A percentile compares a stretch with the other conserved stretches of the same genome.
Conservation (phyloP, 202 grass and related monocot genomes). For the Setaria italica region DNA sequence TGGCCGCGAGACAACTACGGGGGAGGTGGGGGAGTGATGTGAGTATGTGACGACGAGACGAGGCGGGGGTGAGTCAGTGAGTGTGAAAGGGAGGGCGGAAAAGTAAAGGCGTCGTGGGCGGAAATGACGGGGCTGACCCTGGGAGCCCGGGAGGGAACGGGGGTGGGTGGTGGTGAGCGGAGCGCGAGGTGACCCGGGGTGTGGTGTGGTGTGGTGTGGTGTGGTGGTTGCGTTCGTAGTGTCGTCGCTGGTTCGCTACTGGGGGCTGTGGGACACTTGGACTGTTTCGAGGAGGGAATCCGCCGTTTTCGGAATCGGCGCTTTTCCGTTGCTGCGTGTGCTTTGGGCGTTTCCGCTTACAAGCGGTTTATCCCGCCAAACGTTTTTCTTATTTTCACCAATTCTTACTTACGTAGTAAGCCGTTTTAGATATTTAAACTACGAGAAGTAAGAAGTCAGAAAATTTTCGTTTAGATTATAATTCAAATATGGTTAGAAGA, state of each 20-base stretch:
- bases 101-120: not conserved
- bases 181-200: not conserved
- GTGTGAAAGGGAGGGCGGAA: slow-evolving; percentile 32
- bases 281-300: slow-evolving; percentile 11
- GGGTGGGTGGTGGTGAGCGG: not conserved
- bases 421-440: too few relatives aligned
- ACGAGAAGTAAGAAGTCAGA: too few relatives aligned
- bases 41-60: not conserved
- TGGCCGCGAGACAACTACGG: not conserved
- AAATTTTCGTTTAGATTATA: too few relatives aligned
- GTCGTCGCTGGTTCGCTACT: not conserved
- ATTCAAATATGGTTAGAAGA: too few relatives aligned
- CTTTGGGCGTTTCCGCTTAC: too few relatives aligned
- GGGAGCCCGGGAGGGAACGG: not conserved
- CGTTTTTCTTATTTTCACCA: too few relatives aligned
- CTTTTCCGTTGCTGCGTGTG: not conserved
- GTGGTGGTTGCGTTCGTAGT: not conserved
- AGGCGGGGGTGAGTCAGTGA: slow-evolving; percentile 9
- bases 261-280: slow-evolving; percentile 39
- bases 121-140: slow-evolving; percentile 48
- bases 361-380: too few relatives aligned
- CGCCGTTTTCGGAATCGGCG: not conserved
- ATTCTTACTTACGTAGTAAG: too few relatives aligned
- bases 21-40: not conserved
- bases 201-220: too few relatives aligned